Conservation (phyloP, 202 grass and related monocot genomes). For the Digitaria exilis region DNA sequence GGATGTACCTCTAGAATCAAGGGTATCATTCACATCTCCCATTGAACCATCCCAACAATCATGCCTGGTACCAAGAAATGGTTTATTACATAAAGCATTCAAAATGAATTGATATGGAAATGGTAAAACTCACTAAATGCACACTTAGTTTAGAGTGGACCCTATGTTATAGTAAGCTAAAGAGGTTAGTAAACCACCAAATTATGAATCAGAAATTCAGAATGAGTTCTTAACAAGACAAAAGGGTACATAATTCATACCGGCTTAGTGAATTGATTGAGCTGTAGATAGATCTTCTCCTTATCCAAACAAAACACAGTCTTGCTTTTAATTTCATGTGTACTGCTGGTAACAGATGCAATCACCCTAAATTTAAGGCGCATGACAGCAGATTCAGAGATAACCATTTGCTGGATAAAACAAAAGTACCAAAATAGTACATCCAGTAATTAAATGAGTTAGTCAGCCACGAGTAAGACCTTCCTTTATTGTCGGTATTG, state of each 20-base stretch:
- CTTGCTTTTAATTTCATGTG: conserved; percentile 95
- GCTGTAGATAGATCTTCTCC: conserved; percentile 77
- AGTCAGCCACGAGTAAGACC: conserved; percentile 40
- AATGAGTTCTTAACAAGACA: neutral
- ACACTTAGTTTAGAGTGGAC: neutral
- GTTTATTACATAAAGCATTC: neutral
- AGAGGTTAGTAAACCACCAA: too few species aligned
- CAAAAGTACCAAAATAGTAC: conserved; percentile 24
- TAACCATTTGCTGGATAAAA: conserved; percentile 7
- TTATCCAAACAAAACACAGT: conserved; percentile 85
- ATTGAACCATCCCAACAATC: conserved; percentile 19
- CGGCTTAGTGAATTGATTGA: conserved; percentile 86
- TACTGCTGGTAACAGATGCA: conserved; percentile 96
- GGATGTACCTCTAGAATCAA: too few species aligned
- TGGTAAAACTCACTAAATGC: neutral
- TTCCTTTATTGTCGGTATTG: conserved; percentile 77
- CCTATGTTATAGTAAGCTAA: too few species aligned
- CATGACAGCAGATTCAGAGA: neutral
- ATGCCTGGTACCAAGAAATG: neutral
- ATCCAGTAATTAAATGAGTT: conserved; percentile 4
- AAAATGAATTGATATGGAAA: neutral
- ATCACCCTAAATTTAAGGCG: conserved; percentile 54
- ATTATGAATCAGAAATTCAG: conserved; percentile 18
- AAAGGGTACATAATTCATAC: conserved; percentile 45
- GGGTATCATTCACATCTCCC: neutral